Conservation (phyloP, 257 asterid genomes). For the Ilex aquifolium region DNA sequence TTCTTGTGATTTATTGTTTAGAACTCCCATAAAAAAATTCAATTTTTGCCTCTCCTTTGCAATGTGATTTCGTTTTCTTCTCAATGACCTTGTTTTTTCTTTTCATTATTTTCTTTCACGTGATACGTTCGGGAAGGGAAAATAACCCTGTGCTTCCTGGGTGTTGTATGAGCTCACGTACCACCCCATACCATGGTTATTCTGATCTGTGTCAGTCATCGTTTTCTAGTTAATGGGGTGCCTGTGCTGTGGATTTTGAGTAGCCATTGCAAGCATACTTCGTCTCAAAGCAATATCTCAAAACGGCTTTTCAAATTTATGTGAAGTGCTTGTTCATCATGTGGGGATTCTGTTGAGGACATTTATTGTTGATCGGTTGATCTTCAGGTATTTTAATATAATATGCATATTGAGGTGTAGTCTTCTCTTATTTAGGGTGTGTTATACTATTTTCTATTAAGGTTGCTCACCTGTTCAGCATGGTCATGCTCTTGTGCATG, state of each 20-base stretch:
- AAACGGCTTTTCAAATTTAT: conserved; percentile 5
- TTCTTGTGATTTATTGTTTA: conserved; percentile 14
- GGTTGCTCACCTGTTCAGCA: conserved; percentile 3
- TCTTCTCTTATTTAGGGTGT: neutral
- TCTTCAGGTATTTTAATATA: conserved; percentile 2
- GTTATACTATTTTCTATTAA: conserved; percentile 3
- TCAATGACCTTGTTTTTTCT: neutral
- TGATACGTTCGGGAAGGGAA: neutral
- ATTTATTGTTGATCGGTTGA: neutral
- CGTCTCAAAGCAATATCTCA: neutral
- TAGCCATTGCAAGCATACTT: neutral
- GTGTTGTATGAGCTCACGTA: neutral
- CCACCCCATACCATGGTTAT: neutral
- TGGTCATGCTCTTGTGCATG: conserved; percentile 8
- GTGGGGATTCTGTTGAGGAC: neutral
- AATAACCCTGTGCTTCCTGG: neutral
- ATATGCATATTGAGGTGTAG: conserved; percentile 1
- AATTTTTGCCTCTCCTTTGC: conserved; percentile 1
- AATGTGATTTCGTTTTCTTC: neutral
- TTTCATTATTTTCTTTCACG: neutral
- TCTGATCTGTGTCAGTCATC: neutral
- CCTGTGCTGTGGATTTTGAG: neutral
- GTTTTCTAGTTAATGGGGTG: neutral
- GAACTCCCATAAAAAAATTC: conserved; percentile 11
- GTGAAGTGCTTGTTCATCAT: neutral